Evolutionary conservation across 164 flowering plant genomes (phyloP), one percentile per base, ranked within the genome.

Genomic region (Magnolia sinica): DNA sequence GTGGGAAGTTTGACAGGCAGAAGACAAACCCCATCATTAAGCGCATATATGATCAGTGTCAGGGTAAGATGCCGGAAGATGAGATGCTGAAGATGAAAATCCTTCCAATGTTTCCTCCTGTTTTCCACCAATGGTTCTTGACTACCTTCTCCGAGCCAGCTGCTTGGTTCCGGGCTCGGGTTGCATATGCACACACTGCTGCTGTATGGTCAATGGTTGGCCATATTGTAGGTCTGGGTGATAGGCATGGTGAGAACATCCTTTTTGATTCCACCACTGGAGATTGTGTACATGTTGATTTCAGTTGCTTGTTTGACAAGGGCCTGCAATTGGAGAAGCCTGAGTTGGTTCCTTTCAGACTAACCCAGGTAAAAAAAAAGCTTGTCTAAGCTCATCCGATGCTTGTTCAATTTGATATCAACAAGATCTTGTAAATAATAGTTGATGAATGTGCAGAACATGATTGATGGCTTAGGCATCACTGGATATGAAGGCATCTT

Each of bases 181-280:
- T 89, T 83, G 96, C 99, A 66, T 96, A 91, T 92, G 98, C 98
- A 69, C 99, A 94, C 79, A 96, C 99, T 55, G 87, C 94, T 68
- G 98, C 99, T 52, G 99, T 96, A 73, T 96, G 99, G 99, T 96
- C 98, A 72, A 94, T 96, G 99, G 99, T 96, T 81, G 99, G 99
- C 69, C 98, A 96, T 83, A 96, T 94, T 74, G 99, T 96, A 77
- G 99, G 99, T 74, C 86, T 96, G 74, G 98, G 99, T 65, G 99
- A 96, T 81, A 88, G 99, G 50, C 99, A 96, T 84, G 99, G 99
- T 50, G 99, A 96, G 81, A 96, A 96, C 77, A 94, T 96, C 76
- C 96, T 96, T 64, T 96, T 96, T 84, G 99, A 96, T 87, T 96
- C 99, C 68, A 96, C 98, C 18, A 91, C 95, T 7, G 99, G 99